These are phyloP conservation scores for Aspergillus sojae DNA, from an alignment of 2,329 filamentous ascomycete species.

Conservation along the genomic window DNA sequence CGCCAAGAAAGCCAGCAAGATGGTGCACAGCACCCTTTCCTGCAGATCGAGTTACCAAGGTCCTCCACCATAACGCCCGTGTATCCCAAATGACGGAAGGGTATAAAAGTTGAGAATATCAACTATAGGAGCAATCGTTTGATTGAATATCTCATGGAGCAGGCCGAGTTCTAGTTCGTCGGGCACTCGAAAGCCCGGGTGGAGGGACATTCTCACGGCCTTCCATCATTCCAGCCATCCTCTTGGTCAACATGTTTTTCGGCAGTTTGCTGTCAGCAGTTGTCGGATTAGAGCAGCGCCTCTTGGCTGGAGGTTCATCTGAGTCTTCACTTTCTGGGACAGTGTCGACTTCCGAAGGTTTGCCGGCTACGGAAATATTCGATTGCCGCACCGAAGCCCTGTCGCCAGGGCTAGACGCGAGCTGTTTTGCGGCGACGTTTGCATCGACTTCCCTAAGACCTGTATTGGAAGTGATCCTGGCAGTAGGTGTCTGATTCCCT, in stretches of 20 bases:
- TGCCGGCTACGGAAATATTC: neutral
- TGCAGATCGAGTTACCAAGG: neutral
- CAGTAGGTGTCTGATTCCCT: constrained; percentile 34
- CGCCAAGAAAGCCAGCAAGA: neutral
- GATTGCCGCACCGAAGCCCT: constrained; percentile 15
- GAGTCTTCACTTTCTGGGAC: constrained; percentile 26
- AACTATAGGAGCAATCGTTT: neutral
- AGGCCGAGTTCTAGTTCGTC: constrained; percentile 35
- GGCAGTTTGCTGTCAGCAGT: constrained; percentile 45
- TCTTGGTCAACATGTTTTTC: constrained; percentile 43
- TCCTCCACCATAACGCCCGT: neutral
- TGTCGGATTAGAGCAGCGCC: constrained; percentile 32
- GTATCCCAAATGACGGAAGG: neutral
- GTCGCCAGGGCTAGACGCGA: constrained; percentile 24
- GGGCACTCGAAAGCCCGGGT: constrained; percentile 27
- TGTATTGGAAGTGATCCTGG: constrained; percentile 38
- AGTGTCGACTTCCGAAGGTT: constrained; percentile 11
- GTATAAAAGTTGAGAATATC: neutral
- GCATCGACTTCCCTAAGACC: constrained; percentile 57
- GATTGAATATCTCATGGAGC: constrained; percentile 23
- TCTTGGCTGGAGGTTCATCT: constrained; percentile 30
- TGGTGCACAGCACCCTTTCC: neutral
- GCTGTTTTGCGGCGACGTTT: constrained; percentile 46
- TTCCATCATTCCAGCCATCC: constrained; percentile 43
- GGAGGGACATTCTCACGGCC: constrained; percentile 49